phyloP scores from a whole-genome alignment of 305 asterid genomes.

The Fraxinus dipetala region DNA sequence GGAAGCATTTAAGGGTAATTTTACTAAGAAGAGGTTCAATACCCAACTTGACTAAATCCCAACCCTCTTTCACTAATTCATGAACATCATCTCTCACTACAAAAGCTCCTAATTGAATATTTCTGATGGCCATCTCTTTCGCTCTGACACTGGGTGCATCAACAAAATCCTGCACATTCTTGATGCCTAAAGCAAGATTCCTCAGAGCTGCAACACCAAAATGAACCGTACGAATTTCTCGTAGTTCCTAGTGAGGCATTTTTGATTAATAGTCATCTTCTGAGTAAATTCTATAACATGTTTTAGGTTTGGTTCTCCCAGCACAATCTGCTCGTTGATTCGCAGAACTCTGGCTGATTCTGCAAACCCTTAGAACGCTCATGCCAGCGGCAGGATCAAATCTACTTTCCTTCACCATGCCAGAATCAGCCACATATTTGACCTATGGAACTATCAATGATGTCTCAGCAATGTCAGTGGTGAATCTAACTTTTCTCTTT shows the following conservation, averaged over 20 bases:
- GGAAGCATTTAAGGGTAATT: slow-evolving; percentile 60
- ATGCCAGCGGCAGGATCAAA: slow-evolving; percentile 79
- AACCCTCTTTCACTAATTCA: slow-evolving; percentile 61
- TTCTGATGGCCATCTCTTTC: slow-evolving; percentile 65
- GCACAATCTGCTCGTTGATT: slow-evolving; percentile 95
- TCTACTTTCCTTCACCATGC: slow-evolving; percentile 76
- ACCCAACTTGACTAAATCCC: slow-evolving; percentile 74
- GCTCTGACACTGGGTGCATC: slow-evolving; percentile 70
- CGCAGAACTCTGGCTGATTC: slow-evolving; percentile 83
- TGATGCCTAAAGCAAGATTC: slow-evolving; percentile 78
- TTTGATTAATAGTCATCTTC: slow-evolving; percentile 57
- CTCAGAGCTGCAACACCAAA: slow-evolving; percentile 86
- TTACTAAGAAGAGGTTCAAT: slow-evolving; percentile 90
- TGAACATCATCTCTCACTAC: slow-evolving; percentile 33
- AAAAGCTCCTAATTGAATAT: slow-evolving; percentile 72
- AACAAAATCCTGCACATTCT: slow-evolving; percentile 61
- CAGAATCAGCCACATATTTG: slow-evolving; percentile 82
- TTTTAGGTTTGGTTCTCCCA: slow-evolving; percentile 89
- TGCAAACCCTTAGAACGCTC: slow-evolving; percentile 67
- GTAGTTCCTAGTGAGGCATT: slow-evolving; percentile 75
- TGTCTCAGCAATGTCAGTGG: slow-evolving; percentile 91
- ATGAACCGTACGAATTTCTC: slow-evolving; percentile 85
- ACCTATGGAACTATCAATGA: slow-evolving; percentile 87
- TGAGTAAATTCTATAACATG: slow-evolving; percentile 69
- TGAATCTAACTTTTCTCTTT: slow-evolving; percentile 70